Conservation (phyloP, 345 rosid species). For the Hibiscus mutabilis region DNA sequence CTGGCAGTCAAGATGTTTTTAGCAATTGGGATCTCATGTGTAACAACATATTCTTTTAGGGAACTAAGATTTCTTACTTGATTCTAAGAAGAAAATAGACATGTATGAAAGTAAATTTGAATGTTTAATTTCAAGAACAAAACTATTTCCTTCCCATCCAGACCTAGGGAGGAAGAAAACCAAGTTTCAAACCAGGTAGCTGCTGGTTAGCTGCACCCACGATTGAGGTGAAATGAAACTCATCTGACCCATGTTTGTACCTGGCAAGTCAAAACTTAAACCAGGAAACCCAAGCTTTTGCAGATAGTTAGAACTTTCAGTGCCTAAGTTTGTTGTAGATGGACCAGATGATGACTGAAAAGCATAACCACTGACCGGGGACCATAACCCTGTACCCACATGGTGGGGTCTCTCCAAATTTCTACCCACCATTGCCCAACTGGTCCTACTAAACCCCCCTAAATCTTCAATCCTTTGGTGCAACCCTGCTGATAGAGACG, state of each 20-base stretch:
- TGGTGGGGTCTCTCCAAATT: conserved; percentile 59
- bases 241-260: conserved; percentile 55
- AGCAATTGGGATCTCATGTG: background rate
- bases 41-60: background rate
- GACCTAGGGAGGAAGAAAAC: conserved; percentile 38
- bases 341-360: conserved; percentile 48
- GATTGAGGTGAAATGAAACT: conserved; percentile 71
- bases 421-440: conserved; percentile 59
- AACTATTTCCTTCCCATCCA: conserved; percentile 35
- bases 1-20: no score
- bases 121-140: conserved; percentile 6
- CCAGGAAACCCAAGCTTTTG: conserved; percentile 69
- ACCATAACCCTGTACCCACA: conserved; percentile 63
- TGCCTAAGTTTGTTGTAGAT: conserved; percentile 42
- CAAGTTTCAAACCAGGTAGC: conserved; percentile 88
- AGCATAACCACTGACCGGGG: conserved; percentile 62
- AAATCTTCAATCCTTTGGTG: conserved; percentile 56
- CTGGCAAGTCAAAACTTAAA: conserved; percentile 54
- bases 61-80: conserved; percentile 14
- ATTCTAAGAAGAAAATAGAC: conserved; percentile 16
- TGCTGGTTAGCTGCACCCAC: conserved; percentile 51
- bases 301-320: conserved; percentile 43
- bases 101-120: conserved; percentile 24
- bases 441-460: conserved; percentile 54
- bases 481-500: conserved; percentile 58